These are phyloP conservation scores for Vigna angularis DNA, from an alignment of 306 rosid genomes.

Conservation along the genomic window DNA sequence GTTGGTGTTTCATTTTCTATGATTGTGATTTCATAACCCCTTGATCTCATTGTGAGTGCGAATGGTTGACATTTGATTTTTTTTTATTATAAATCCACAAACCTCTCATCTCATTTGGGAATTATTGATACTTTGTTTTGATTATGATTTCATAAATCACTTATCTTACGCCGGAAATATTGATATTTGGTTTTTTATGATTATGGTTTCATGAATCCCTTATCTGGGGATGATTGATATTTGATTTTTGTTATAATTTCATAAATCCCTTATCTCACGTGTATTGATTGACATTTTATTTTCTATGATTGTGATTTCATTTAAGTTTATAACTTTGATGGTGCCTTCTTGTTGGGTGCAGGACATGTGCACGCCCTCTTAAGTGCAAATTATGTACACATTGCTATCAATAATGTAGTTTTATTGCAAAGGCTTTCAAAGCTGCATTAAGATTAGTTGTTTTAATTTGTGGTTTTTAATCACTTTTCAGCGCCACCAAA, in stretches of 20 bases:
- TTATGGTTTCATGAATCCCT: background rate
- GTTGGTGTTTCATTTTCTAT: background rate
- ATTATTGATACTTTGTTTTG: too few relatives aligned
- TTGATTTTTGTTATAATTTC: constrained; percentile 6
- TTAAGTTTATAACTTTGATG: background rate
- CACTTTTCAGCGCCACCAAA: background rate
- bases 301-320: background rate
- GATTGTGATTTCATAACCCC: background rate
- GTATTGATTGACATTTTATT: background rate
- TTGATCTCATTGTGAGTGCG: too few relatives aligned
- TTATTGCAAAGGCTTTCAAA: background rate
- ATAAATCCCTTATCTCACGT: background rate
- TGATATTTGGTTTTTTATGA: background rate
- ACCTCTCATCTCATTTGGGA: too few relatives aligned
- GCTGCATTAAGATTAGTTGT: background rate
- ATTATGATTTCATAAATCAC: too few relatives aligned
- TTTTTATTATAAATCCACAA: too few relatives aligned
- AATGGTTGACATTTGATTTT: too few relatives aligned
- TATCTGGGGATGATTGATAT: background rate
- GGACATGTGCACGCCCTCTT: background rate
- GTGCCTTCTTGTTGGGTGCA: background rate
- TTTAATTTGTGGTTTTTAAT: background rate
- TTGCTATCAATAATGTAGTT: background rate
- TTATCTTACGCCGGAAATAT: background rate
- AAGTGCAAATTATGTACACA: background rate